Evolutionary conservation across 805 yeast species (phyloP), one percentile per base, ranked within the genome.

Genomic region (Komagataella kurtzmanii): DNA sequence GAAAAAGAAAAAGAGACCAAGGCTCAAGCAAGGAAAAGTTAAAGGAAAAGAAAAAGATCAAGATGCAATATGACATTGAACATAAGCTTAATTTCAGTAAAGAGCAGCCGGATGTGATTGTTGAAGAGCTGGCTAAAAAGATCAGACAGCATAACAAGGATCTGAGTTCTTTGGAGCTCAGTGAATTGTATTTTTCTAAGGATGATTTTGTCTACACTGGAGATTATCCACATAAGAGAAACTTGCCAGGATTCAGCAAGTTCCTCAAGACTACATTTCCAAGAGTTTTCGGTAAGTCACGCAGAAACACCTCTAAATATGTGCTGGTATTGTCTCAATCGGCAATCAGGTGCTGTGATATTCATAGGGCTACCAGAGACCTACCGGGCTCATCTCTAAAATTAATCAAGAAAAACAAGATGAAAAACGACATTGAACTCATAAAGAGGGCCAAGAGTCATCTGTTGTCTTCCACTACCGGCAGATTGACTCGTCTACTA

Each of bases 271-370:
- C 64, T 52, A 30, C 64, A 67, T 64, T 58, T 51, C 59, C 52
- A 56, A 62, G 52, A 59, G 55, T 36, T 51, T 55, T 18, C 14
- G 40, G 40, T 30, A 60, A 61, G 52, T 58, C 57, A 54, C 51
- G 65, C 54, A 59, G 64, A 59, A 57, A 50, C 18, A 58, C 55
- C 24, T 61, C 72, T 63, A 56, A 67, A 45, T 69, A 75, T 66
- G 62, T 80, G 56, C 65, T 83, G 14, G 65, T 83, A 1, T 59
- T 84, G 14, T 75, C 90, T 0, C 76, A 85, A 72, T 87, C 96
- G 0, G 93, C 96, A 8, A 70, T 88, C 21, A 75, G 97, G 57
- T 93, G 88, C 1, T 91, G 97, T 60, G 97, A 90, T 59, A 74
- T 88, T 2, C 83, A 77, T 61, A 76, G 96, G 56, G 80, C 85